phyloP scores from a whole-genome alignment of 345 rosid genomes.

The sweet orange (Citrus sinensis) region DNA sequence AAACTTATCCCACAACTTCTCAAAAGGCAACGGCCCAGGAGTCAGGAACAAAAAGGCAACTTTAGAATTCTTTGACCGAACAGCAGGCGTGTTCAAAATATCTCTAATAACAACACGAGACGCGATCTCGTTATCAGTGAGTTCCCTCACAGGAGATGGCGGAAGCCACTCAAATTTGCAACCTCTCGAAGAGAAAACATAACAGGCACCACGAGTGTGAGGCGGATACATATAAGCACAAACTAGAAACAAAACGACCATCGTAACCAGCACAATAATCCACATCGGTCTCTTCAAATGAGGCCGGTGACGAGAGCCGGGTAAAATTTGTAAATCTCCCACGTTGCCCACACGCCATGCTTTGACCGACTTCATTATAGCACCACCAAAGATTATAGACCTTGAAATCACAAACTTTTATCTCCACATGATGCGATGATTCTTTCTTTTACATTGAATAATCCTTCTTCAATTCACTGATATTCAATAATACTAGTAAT shows the following conservation, averaged over 20 bases:
- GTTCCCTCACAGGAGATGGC: constrained; percentile 71
- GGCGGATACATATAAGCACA: constrained; percentile 84
- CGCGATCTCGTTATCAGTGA: constrained; percentile 76
- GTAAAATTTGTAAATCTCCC: constrained; percentile 62
- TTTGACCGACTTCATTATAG: constrained; percentile 61
- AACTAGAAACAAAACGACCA: constrained; percentile 69
- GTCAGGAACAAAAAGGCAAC: constrained; percentile 92
- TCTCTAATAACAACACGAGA: constrained; percentile 71
- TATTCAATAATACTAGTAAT: not conserved
- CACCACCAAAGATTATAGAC: constrained; percentile 15
- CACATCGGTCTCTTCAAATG: constrained; percentile 75
- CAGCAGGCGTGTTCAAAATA: constrained; percentile 53
- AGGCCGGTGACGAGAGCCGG: constrained; percentile 63
- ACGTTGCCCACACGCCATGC: constrained; percentile 72
- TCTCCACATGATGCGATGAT: constrained; percentile 4
- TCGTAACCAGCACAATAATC: constrained; percentile 68
- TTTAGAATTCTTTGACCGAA: constrained; percentile 51
- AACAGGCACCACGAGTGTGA: constrained; percentile 65
- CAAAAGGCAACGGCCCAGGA: constrained; percentile 84
- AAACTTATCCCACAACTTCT: constrained; percentile 92
- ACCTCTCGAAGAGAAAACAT: constrained; percentile 73
- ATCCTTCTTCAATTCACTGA: not conserved
- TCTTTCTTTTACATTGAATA: not conserved
- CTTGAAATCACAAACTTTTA: constrained; percentile 18
- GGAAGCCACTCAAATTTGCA: constrained; percentile 96